Evolutionary conservation across 2,329 filamentous ascomycete species (phyloP).

Genomic region (Fusarium annulatum): DNA sequence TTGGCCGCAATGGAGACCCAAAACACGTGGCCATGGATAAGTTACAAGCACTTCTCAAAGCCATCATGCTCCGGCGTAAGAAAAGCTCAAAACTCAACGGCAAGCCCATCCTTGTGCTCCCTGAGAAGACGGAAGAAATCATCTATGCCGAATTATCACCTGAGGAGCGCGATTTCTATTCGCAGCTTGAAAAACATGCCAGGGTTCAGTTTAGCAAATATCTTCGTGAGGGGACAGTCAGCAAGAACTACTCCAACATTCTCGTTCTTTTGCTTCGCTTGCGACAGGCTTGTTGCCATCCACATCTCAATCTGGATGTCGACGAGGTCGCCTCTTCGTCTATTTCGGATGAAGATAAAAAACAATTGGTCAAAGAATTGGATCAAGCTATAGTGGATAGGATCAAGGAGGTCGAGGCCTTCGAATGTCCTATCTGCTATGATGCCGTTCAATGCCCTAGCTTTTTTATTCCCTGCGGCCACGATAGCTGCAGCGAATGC

Average conservation of each 20-base stretch:
- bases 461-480: constrained; percentile 86
- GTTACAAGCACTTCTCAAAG: constrained; percentile 80
- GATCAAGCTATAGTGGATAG: constrained; percentile 70
- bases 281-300: constrained; percentile 72
- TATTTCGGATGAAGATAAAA: constrained; percentile 61
- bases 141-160: constrained; percentile 77
- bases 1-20: constrained; percentile 58
- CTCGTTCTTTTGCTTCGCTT: constrained; percentile 84
- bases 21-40: constrained; percentile 73
- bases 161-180: constrained; percentile 82
- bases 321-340: constrained; percentile 51
- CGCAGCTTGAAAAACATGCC: constrained; percentile 75
- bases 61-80: constrained; percentile 83
- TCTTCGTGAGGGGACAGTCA: constrained; percentile 74
- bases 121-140: constrained; percentile 79
- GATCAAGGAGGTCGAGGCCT: constrained; percentile 67
- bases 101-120: constrained; percentile 81
- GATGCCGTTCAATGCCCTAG: constrained; percentile 79
- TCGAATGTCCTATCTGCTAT: constrained; percentile 86
- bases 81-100: constrained; percentile 85
- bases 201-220: constrained; percentile 82
- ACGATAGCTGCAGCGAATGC: constrained; percentile 82
- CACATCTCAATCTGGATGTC: constrained; percentile 48
- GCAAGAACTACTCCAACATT: constrained; percentile 78
- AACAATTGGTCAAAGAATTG: constrained; percentile 72